Evolutionary conservation across 2,329 filamentous ascomycete genomes (phyloP), one percentile per base, ranked within the genome.

Genomic region (Herpotrichia juniperi): DNA sequence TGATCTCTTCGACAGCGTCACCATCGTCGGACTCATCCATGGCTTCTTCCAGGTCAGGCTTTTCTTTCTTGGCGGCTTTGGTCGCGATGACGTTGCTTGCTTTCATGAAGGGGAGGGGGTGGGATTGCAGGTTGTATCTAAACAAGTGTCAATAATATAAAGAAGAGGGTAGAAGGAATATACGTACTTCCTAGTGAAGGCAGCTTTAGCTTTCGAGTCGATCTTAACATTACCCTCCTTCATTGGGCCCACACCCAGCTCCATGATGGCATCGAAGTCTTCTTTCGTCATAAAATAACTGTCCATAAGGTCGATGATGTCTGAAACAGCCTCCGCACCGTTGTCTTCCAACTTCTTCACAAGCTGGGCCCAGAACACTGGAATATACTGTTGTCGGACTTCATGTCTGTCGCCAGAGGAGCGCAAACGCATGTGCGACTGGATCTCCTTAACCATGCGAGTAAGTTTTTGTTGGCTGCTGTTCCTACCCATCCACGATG

Each of bases 81-180:
- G 91, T 86, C 3, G 86, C 89, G 9, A 85, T 73, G 14, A 94
- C 83, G 58, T 83, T 90, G 64, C 85, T 91, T 2, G 93, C 91
- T 76, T 97, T 97, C 86, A 97, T 96, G 76, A 97, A 99, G 1
- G 94, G 93, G 46, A 99, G 78, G 0, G 93, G 93, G 62, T 99
- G 94, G 16, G 87, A 87, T 76, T 88, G 88, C 53, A 83, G 76
- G 63, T 99, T 99, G 73, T 99, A 94, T 48, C 90, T 93, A 48
- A 25, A 9, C 51, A 42, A 45, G n/a, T 43, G 37, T 65, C 50
- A 67, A 12, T 25, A 11, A 31, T 8, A 32, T 19, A 25, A 5
- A 42, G 7, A 28, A 32, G 19, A 1, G 16, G 6, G 9, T 16
- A 42, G 26, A 39, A 39, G 16, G 37, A 40, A 6, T 4, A 4